These are phyloP conservation scores for Russula sp. DNA, from an alignment of 768 basidiomycete genomes.

Conservation along the genomic window DNA sequence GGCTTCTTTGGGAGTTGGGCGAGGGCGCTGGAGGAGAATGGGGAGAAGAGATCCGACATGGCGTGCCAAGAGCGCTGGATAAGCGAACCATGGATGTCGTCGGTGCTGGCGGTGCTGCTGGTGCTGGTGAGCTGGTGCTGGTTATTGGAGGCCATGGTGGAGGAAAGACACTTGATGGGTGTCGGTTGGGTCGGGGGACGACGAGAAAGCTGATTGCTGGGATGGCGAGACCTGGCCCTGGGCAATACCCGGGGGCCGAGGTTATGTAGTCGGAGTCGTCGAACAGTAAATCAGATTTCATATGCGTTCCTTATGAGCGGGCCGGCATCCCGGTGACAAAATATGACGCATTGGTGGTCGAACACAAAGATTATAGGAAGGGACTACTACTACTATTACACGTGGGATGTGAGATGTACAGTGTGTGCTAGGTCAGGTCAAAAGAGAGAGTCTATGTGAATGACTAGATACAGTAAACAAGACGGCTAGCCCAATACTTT, in stretches of 20 bases:
- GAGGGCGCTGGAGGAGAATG: constrained; percentile 63
- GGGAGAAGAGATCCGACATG: constrained; percentile 48
- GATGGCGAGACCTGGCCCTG: background rate
- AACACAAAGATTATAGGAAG: no score
- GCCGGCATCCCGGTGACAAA: background rate
- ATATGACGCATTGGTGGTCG: background rate
- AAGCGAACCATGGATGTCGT: constrained; percentile 27
- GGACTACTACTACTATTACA: background rate
- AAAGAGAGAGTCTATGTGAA: background rate
- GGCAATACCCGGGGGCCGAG: background rate
- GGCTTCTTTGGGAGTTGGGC: constrained; percentile 40
- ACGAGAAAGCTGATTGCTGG: background rate
- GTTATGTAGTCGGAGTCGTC: background rate
- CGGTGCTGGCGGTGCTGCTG: constrained; percentile 18
- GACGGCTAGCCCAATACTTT: constrained; percentile 46
- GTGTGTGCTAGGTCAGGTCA: background rate
- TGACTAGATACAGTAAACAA: background rate
- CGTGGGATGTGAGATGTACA: background rate
- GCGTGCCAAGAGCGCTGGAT: constrained; percentile 57
- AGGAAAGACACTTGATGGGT: background rate
- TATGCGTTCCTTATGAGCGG: background rate
- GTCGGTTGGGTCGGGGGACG: background rate
- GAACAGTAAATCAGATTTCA: background rate
- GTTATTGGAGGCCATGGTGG: background rate
- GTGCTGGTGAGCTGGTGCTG: background rate